A percentile compares a stretch with the other conserved stretches of the same genome.
These are phyloP conservation scores for Linum trigynum DNA, from an alignment of 345 rosid species.

Conservation along the genomic window DNA sequence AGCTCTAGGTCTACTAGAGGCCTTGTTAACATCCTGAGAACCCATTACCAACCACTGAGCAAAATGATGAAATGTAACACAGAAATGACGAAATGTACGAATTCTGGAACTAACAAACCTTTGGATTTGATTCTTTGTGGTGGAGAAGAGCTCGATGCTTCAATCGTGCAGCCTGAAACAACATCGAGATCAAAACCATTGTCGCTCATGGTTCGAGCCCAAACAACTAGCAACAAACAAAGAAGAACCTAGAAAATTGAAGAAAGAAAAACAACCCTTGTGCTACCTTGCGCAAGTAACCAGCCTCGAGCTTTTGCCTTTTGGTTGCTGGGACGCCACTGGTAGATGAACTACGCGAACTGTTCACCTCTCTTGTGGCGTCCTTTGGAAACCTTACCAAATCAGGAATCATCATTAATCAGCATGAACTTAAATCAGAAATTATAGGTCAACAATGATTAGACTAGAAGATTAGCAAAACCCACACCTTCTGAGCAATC, in stretches of 20 bases:
- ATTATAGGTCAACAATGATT: background rate
- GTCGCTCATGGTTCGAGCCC: background rate
- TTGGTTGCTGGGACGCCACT: slow-evolving; percentile 43
- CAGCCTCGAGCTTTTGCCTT: slow-evolving; percentile 78
- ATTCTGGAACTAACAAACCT: slow-evolving; percentile 17
- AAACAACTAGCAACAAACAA: background rate
- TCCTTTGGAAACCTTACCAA: slow-evolving; percentile 35
- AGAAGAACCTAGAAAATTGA: background rate
- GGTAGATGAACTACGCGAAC: slow-evolving; percentile 26
- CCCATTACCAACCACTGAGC: too few relatives aligned
- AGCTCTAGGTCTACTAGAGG: slow-evolving; percentile 22
- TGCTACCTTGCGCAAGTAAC: slow-evolving; percentile 63
- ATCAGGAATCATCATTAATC: background rate
- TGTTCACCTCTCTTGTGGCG: slow-evolving; percentile 26
- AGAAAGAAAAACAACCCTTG: background rate
- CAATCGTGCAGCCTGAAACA: slow-evolving; percentile 44
- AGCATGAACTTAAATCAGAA: background rate
- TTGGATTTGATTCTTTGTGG: slow-evolving; percentile 39
- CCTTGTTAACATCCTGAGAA: background rate
- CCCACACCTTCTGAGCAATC: slow-evolving; percentile 35
- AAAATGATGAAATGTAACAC: too few relatives aligned
- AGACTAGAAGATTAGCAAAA: background rate
- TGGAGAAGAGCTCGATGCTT: slow-evolving; percentile 45
- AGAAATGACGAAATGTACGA: too few relatives aligned
- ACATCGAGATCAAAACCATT: slow-evolving; percentile 7